phyloP scores from a whole-genome alignment of 164 flowering plant genomes.

The Warburgia ugandensis region DNA sequence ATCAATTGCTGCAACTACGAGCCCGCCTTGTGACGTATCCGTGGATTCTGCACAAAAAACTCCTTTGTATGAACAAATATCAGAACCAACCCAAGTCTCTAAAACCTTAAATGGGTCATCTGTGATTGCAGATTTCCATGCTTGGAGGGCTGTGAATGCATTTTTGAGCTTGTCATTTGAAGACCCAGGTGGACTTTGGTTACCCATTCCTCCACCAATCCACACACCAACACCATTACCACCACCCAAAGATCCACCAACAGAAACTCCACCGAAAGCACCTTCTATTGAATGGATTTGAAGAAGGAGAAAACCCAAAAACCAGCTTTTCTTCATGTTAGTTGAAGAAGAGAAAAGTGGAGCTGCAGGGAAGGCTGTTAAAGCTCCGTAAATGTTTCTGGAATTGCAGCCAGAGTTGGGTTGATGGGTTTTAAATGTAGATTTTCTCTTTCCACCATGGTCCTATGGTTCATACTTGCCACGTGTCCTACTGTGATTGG shows the following conservation, averaged over 20 bases:
- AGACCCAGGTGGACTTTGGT: conserved; percentile 21
- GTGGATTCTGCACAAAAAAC: conserved; percentile 50
- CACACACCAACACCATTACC: neutral
- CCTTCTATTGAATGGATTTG: conserved; percentile 20
- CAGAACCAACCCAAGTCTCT: conserved; percentile 60
- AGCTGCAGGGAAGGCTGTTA: neutral
- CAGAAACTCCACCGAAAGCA: conserved; percentile 22
- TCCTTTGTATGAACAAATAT: conserved; percentile 85
- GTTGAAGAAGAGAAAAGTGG: neutral
- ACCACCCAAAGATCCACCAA: conserved; percentile 24
- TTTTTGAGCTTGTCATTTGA: conserved; percentile 23
- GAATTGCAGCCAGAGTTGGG: neutral
- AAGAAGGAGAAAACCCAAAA: conserved; percentile 13
- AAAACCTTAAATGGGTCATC: conserved; percentile 63
- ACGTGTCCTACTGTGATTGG: neutral
- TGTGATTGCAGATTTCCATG: conserved; percentile 85
- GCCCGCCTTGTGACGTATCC: conserved; percentile 20
- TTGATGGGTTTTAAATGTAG: conserved; percentile 1
- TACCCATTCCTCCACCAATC: neutral
- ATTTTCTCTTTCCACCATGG: neutral
- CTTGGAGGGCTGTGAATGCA: conserved; percentile 74
- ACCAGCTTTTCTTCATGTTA: conserved; percentile 13
- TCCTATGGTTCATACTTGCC: neutral
- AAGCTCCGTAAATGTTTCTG: neutral
- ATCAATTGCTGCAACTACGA: conserved; percentile 60